These are phyloP conservation scores for Auriculariales sp. DNA, from an alignment of 768 basidiomycete genomes.

Conservation along the genomic window DNA sequence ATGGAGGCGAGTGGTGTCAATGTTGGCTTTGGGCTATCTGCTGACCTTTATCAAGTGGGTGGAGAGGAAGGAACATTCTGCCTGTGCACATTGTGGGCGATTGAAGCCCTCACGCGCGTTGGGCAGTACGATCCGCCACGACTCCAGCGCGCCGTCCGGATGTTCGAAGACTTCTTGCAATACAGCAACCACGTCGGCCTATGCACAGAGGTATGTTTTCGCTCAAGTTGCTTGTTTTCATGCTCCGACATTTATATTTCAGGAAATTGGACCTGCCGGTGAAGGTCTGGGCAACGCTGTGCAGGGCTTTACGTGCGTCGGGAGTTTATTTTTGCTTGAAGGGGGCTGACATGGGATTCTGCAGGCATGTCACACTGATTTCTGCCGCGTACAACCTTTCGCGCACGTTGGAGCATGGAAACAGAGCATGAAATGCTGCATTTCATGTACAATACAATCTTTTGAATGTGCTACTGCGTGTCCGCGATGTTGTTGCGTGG, in stretches of 20 bases:
- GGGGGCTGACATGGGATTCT: background rate
- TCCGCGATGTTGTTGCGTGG: no score
- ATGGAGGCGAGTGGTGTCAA: background rate
- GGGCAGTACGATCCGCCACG: conserved; percentile 61
- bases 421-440: no score
- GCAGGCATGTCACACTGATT: conserved; percentile 69
- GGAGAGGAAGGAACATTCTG: conserved; percentile 95
- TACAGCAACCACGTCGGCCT: conserved; percentile 81
- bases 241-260: background rate
- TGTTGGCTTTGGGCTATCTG: conserved; percentile 1
- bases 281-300: conserved; percentile 71
- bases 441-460: no score
- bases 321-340: background rate
- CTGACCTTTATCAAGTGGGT: conserved; percentile 83
- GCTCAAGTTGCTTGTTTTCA: background rate
- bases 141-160: conserved; percentile 53
- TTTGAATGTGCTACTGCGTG: no score
- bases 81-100: conserved; percentile 73
- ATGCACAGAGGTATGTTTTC: conserved; percentile 56
- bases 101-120: conserved; percentile 81
- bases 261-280: conserved; percentile 2
- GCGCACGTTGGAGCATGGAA: conserved; percentile 29
- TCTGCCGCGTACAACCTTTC: conserved; percentile 77
- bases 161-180: conserved; percentile 83
- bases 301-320: conserved; percentile 74